Evolutionary conservation across 805 yeast genomes (phyloP), one percentile per base, ranked within the genome.

Genomic region (Sugiyamaella qingdaonensis): DNA sequence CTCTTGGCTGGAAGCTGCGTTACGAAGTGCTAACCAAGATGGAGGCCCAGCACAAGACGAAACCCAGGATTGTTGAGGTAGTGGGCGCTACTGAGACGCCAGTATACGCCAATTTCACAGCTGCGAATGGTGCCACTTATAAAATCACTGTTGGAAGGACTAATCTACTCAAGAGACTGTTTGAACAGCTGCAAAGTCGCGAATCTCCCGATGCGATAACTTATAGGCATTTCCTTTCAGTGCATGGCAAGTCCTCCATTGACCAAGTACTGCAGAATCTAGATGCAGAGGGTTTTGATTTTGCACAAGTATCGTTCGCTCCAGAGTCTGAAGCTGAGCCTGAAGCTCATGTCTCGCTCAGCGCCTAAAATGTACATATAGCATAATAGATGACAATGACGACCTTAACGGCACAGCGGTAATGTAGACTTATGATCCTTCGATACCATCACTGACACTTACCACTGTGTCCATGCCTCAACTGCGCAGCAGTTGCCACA

Each of bases 1-100:
- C 91, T 51, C 76, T 80, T 53, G 99, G 98, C 33, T 94, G 98
- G 98, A 80, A 80, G 62, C 75, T 94, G 60, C 85, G 92, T 64
- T 91, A 85, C 68, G 79, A 82, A 53, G 82, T 94, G 13, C 68
- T 92, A 64, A 71, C 70, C 62, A 68, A 69, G 54, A 64, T 70
- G 62, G 72, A 72, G 61, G 76, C 64, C 61, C 60, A 63, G 49
- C 73, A 70, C 53, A 71, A 70, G 56, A 74, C 75, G 54, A 69
- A 71, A 52, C 75, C 74, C 52, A 67, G 65, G 55, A 66, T 67
- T 43, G 63, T 70, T 2, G 72, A 67, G 50, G 60, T 68, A 18
- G 70, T 73, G 33, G 62, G 67, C 19, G 66, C 61, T 21, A 55
- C 61, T 8, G 62, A 60, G 60, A 10, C 66, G 51, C 11, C 73